These are phyloP conservation scores for Pseudogymnoascus sp. DNA, from an alignment of 2,329 filamentous ascomycete species.

Conservation along the genomic window DNA sequence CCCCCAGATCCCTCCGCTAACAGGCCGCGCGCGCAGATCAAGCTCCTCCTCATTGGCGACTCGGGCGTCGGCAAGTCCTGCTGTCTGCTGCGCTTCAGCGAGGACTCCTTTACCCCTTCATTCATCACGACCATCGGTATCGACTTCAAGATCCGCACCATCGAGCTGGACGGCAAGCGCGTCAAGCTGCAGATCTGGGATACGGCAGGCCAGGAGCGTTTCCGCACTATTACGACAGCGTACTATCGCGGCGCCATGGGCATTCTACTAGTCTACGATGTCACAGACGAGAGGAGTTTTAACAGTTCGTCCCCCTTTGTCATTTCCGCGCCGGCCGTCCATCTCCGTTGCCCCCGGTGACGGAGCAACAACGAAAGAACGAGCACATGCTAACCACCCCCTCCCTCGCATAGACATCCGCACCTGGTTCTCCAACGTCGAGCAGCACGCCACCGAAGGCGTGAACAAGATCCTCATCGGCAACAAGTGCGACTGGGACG, in stretches of 20 bases:
- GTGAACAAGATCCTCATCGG: conserved; percentile 99
- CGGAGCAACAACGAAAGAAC: not conserved
- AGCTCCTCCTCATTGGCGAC: conserved; percentile 99
- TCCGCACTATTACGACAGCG: conserved; percentile 96
- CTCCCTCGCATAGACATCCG: conserved; percentile 65
- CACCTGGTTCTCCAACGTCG: conserved; percentile 99
- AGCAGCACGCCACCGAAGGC: conserved; percentile 96
- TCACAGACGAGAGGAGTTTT: conserved; percentile 99
- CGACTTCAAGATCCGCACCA: conserved; percentile 99
- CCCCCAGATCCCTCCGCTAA: conserved; percentile 18
- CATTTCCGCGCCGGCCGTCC: not conserved
- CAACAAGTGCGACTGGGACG: conserved; percentile 99
- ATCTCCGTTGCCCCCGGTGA: not conserved
- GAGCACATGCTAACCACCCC: conserved; percentile 20
- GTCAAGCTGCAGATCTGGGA: conserved; percentile 99
- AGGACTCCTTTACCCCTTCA: conserved; percentile 98
- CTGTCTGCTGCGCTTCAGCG: conserved; percentile 92
- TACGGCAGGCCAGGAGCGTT: conserved; percentile 94
- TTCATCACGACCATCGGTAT: conserved; percentile 99
- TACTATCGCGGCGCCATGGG: conserved; percentile 99
- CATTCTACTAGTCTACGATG: conserved; percentile 94
- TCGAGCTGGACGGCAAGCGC: conserved; percentile 96
- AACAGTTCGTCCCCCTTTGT: conserved; percentile 55
- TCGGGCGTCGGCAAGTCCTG: conserved; percentile 99
- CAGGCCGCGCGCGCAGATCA: conserved; percentile 44